Evolutionary conservation across 495 filamentous ascomycete genomes (phyloP), one percentile per base, ranked within the genome.

Genomic region (Trichocladium antarcticum): DNA sequence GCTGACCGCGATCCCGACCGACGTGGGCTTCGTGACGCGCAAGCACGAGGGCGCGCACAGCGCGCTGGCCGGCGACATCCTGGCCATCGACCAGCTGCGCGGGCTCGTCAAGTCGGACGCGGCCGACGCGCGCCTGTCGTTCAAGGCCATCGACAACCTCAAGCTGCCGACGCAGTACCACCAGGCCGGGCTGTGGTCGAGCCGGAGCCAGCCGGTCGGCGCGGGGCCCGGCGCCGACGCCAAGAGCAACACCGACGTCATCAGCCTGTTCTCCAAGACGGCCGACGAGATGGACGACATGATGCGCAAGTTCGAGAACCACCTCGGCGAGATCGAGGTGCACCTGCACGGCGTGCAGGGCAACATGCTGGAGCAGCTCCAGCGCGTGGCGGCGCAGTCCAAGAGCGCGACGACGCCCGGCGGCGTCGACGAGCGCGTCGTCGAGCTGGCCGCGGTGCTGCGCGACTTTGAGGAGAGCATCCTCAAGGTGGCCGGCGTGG

Each of bases 391-490:
- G 44, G 73, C 76, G 22, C 53, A 76, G 69, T 32, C 31, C 31
- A 10, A 5, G 5, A 5, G 5, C 5, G 27, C 27, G 48, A 74
- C 71, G 1, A 53, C 63, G 4, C 60, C 69, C 21, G 66, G 58
- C 12, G 62, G 52, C 39, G 59, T 52, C 48, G 72, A 63, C 55
- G 69, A 63, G 68, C 62, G 56, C 50, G 68, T 68, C 6, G 47
- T 64, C 27, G 73, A 74, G 59, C 69, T 93, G 27, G 78, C 78
- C 7, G 78, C 70, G 4, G 84, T 84, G 40, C 68, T 93, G 45
- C 71, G 76, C 46, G 85, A 87, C 54, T 86, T 93, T 51, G 86
- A 92, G 68, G 73, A 78, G 49, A 79, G 84, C 24, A 86, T 93
- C 48, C 62, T 88, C 42, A 77, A 81, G 39, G 84, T 89, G 37